These are phyloP conservation scores for Plasmodium falciparum DNA, from an alignment of 169 alveolate genomes.

Conservation along the genomic window DNA sequence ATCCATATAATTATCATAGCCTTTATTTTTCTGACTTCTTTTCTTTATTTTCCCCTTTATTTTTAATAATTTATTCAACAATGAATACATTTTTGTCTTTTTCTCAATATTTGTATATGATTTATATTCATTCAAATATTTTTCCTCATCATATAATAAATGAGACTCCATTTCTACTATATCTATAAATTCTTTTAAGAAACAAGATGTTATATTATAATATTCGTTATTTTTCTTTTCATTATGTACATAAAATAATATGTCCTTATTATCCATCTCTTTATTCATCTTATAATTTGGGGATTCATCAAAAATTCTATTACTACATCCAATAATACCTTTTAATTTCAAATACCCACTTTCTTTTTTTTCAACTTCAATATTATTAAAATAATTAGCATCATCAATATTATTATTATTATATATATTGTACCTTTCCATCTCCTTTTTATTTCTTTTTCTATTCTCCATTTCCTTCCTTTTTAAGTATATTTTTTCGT, in stretches of 20 bases:
- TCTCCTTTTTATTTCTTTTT: background rate
- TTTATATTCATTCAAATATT: slow-evolving; percentile 3
- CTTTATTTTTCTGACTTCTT: too few relatives aligned
- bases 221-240: slow-evolving; percentile 10
- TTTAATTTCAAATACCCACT: background rate
- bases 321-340: too few relatives aligned
- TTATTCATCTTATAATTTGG: too few relatives aligned
- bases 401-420: background rate
- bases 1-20: too few relatives aligned
- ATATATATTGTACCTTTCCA: background rate
- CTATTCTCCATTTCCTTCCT: background rate
- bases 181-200: slow-evolving; percentile 15
- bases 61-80: background rate
- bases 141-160: slow-evolving; percentile 29
- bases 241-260: background rate
- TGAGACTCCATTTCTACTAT: slow-evolving; percentile 19
- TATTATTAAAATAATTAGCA: background rate
- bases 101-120: background rate
- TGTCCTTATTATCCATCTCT: background rate
- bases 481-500: background rate
- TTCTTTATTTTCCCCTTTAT: background rate
- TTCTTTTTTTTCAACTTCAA: background rate
- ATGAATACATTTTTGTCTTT: background rate
- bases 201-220: slow-evolving; percentile 20
- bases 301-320: too few relatives aligned